A percentile compares a stretch with the other conserved stretches of the same genome.
These are phyloP conservation scores for Bipolaris victoriae DNA, from an alignment of 2,329 filamentous ascomycete genomes.

Conservation along the genomic window DNA sequence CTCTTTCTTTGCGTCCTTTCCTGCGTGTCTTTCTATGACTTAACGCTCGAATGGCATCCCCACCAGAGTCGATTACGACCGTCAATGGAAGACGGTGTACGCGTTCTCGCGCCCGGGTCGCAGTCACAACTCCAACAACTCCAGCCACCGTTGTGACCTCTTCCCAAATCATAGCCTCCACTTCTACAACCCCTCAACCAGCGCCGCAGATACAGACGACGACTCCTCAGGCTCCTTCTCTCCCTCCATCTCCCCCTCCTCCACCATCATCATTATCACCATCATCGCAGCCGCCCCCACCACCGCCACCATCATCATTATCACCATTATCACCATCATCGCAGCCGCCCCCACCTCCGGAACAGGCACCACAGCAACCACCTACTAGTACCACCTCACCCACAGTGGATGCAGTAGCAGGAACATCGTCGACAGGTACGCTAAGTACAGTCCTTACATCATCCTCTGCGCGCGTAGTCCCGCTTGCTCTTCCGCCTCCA, in stretches of 20 bases:
- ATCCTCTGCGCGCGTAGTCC: constrained; percentile 24
- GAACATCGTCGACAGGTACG: constrained; percentile 46
- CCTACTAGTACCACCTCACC: constrained; percentile 30
- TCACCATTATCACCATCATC: constrained; percentile 26
- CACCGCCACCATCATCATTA: neutral
- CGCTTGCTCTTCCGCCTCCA: constrained; percentile 31
- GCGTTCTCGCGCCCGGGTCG: constrained; percentile 44
- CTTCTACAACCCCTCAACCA: constrained; percentile 21
- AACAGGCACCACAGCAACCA: constrained; percentile 18
- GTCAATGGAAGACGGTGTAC: constrained; percentile 50
- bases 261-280: constrained; percentile 11
- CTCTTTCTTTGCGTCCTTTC: constrained; percentile 38
- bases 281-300: neutral
- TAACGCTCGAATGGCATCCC: constrained; percentile 48
- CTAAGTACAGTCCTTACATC: constrained; percentile 37
- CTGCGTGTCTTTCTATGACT: constrained; percentile 42
- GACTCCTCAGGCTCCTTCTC: constrained; percentile 21
- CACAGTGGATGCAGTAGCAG: constrained; percentile 33
- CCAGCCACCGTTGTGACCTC: constrained; percentile 26
- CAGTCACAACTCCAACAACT: constrained; percentile 31
- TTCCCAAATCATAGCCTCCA: constrained; percentile 28
- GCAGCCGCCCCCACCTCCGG: constrained; percentile 9
- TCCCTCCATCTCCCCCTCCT: constrained; percentile 20
- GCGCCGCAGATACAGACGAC: constrained; percentile 33
- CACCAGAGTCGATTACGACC: constrained; percentile 45